phyloP scores from a whole-genome alignment of 345 rosid species.

The Citrus mangshanensis region DNA sequence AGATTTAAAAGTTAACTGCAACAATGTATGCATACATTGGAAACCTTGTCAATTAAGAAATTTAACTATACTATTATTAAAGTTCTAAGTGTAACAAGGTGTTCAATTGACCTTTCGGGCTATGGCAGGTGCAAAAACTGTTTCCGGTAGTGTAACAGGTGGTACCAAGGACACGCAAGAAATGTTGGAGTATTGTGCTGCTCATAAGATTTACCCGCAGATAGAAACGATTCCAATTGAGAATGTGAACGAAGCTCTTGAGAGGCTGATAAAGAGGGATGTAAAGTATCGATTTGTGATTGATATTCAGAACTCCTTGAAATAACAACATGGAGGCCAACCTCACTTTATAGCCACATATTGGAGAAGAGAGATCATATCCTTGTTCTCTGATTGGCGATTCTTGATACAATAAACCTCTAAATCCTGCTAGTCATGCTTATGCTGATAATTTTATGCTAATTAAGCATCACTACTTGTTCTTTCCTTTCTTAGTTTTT shows the following conservation, averaged over 20 bases:
- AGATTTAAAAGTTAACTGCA: slow-evolving; percentile 3
- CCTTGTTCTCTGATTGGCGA: not conserved
- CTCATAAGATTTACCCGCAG: slow-evolving; percentile 63
- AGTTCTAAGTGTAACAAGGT: not conserved
- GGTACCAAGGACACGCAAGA: slow-evolving; percentile 73
- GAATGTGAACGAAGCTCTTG: slow-evolving; percentile 67
- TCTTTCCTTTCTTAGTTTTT: not conserved
- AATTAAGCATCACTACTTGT: not conserved
- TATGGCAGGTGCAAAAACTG: slow-evolving; percentile 57
- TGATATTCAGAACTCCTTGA: slow-evolving; percentile 65
- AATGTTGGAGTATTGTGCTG: slow-evolving; percentile 80
- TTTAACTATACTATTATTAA: not conserved
- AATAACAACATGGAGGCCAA: slow-evolving; percentile 23
- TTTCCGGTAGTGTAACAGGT: slow-evolving; percentile 67
- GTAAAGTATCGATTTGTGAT: slow-evolving; percentile 85
- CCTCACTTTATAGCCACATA: not conserved
- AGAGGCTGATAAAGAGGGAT: slow-evolving; percentile 71
- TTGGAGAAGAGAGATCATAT: not conserved
- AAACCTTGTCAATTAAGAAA: not conserved
- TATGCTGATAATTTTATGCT: not conserved
- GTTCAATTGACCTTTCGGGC: not conserved
- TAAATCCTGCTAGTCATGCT: not conserved
- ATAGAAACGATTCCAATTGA: slow-evolving; percentile 70
- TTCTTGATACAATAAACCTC: not conserved
- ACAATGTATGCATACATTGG: not conserved